Evolutionary conservation across 2,329 filamentous ascomycete genomes (phyloP), one percentile per base, ranked within the genome.

Genomic region (Penicillium paneum): DNA sequence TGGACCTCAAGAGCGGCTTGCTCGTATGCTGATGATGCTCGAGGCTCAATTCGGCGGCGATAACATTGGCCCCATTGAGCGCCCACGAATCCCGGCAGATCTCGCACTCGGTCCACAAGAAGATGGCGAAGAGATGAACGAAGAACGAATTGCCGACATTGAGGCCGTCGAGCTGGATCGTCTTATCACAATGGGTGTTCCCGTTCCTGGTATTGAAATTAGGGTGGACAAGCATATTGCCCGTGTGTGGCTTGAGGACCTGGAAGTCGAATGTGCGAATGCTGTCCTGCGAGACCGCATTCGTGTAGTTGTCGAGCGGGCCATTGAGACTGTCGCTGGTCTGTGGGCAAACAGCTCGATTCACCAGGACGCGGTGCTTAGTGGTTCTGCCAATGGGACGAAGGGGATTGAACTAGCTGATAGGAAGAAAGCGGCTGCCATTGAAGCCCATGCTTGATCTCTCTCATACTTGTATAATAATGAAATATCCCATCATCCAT

Each of bases 31-130:
- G 75, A 90, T 96, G 85, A 96, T 99, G 78, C 86, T 99, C 13
- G 94, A 99, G 78, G 90, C 92, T 3, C 94, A 99, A 72, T 99
- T 99, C 69, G 94, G 94, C 58, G 87, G 94, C 60, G 87, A 90
- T 15, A 54, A 54, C 56, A 86, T 97, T 53, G 80, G 83, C 0
- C 91, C 93, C 5, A 89, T 97, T 61, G 82, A 86, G 21, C 77
- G 67, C 77, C 91, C 56, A 82, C 85, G 71, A 71, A 64, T 76
- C 35, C 71, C 51, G 8, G 44, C 60, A 1, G 61, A 68, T 35
- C 52, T 58, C 8, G 54, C 58, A 11, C 58, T 65, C 29, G 60
- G 59, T 3, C 49, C 41, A 6, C 21, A 58, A 21, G 62, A 62
- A 21, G 57, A 55, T 3, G 51, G 57, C 12, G 65, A 74, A 53